Base-by-base conservation (phyloP, 345 rosid genomes). In the Linum usitatissimum region DNA sequence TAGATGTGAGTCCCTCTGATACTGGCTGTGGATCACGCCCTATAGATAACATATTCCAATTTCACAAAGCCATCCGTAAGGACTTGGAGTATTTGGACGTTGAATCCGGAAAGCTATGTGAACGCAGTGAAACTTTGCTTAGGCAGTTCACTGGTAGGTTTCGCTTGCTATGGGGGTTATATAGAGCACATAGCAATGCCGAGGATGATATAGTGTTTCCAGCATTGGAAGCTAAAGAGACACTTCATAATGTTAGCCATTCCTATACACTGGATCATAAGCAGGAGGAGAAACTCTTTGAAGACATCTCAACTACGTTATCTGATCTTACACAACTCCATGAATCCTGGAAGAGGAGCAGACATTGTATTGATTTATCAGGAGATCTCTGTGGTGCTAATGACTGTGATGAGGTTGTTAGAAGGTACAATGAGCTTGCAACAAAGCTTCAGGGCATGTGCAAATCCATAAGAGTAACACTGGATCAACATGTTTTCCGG, bases 141-240 rank as follows among this genome's bases (percentile, higher is more conserved):
- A 68, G 86, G 75, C 84, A 76, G 70, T 82, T 82, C 62, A 77
- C 77, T 63, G 86, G 86, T 48, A 82, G 86, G 70, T 82, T 82
- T 67, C 82, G 77, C 57, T 73, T 82, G 51, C 70, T 82, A 64
- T 78, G 82, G 84, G 86, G 80, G 68, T 74, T 82, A 54, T 82
- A 82, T 59, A 76, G 79, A 70, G 86, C 86, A 59, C 86, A 82
- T 38, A 82, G 86, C 67, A 82, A 82, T 70, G 86, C 86, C 0
- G 86, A 82, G 71, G 86, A 82, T 76, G 86, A 82, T 67, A 82
- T 82, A 61, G 84, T 82, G 55, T 82, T 82, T 71, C 86, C 86
- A 12, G 86, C 82, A 34, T 64, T 82, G 70, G 86, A 82, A 64
- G 79, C 86, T 49, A 82, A 62, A 68, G 86, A 82, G 73, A 70